Percentiles rank a stretch among this genome's conserved stretches.
phyloP scores from a whole-genome alignment of 805 yeast species.

The Pichia membranifaciens region DNA sequence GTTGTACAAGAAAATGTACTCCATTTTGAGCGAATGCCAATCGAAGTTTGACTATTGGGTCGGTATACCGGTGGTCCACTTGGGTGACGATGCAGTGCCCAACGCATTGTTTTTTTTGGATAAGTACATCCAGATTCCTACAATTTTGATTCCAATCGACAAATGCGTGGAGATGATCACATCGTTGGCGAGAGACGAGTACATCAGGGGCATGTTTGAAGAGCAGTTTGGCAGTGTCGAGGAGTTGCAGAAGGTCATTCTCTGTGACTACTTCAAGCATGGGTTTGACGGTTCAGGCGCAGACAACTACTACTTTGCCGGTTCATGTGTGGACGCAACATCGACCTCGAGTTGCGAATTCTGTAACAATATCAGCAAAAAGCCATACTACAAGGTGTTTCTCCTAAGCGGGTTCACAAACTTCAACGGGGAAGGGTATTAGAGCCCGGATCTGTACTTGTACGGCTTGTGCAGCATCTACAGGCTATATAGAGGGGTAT shows the following conservation, averaged over 20 bases:
- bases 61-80: constrained; percentile 73
- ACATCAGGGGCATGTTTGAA: constrained; percentile 45
- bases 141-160: constrained; percentile 68
- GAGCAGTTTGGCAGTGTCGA: constrained; percentile 52
- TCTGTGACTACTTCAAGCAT: constrained; percentile 49
- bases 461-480: too few species aligned
- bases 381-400: constrained; percentile 56
- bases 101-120: constrained; percentile 75
- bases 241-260: constrained; percentile 43
- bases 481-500: too few species aligned
- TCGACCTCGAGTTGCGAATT: constrained; percentile 80
- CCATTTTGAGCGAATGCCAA: constrained; percentile 61
- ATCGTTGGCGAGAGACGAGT: constrained; percentile 36
- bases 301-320: constrained; percentile 77
- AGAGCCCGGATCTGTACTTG: too few species aligned
- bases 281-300: constrained; percentile 80
- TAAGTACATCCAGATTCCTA: constrained; percentile 75
- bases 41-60: constrained; percentile 61
- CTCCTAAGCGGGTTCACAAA: constrained; percentile 67
- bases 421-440: constrained; percentile 71
- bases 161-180: constrained; percentile 51
- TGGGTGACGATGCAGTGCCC: constrained; percentile 82
- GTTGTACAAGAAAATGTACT: constrained; percentile 64
- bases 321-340: constrained; percentile 80
- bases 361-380: constrained; percentile 64